Percentiles rank a stretch among this genome's conserved stretches.
phyloP scores from a whole-genome alignment of 2,329 filamentous ascomycete species.

The Aspergillus ruber region DNA sequence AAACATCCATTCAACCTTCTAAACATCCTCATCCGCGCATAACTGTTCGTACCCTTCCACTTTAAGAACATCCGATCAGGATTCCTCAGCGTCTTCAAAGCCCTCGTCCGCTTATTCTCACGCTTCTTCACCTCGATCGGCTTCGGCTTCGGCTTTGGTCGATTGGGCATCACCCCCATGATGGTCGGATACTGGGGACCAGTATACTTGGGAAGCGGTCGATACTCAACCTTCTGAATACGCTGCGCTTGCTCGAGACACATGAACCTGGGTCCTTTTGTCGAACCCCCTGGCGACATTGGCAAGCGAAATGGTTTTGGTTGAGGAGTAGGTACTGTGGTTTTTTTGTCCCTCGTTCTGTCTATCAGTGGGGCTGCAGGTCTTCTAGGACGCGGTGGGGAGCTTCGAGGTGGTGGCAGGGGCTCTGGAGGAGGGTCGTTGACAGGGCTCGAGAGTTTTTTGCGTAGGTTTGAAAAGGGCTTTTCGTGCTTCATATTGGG shows the following conservation, averaged over 20 bases:
- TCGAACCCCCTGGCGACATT: neutral
- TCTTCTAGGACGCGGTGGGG: neutral
- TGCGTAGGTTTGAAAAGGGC: neutral
- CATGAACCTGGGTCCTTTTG: constrained; percentile 5
- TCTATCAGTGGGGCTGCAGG: neutral
- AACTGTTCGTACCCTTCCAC: constrained; percentile 1
- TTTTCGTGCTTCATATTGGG: neutral
- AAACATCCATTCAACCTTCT: neutral
- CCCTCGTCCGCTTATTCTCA: neutral
- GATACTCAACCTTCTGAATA: constrained; percentile 2
- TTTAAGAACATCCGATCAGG: neutral
- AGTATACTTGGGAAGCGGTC: neutral
- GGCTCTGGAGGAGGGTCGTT: neutral
- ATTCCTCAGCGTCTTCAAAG: neutral
- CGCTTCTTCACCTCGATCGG: neutral
- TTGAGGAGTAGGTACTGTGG: neutral
- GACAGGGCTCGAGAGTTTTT: neutral
- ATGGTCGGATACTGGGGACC: constrained; percentile 1
- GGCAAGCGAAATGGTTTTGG: neutral
- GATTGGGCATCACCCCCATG: neutral
- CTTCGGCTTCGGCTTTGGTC: neutral
- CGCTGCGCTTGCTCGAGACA: neutral
- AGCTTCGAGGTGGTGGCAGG: neutral
- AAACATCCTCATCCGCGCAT: neutral
- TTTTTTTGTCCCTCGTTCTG: neutral